These are phyloP conservation scores for Neoscytalidium dimidiatum DNA, from an alignment of 2,329 filamentous ascomycete species.

Conservation along the genomic window DNA sequence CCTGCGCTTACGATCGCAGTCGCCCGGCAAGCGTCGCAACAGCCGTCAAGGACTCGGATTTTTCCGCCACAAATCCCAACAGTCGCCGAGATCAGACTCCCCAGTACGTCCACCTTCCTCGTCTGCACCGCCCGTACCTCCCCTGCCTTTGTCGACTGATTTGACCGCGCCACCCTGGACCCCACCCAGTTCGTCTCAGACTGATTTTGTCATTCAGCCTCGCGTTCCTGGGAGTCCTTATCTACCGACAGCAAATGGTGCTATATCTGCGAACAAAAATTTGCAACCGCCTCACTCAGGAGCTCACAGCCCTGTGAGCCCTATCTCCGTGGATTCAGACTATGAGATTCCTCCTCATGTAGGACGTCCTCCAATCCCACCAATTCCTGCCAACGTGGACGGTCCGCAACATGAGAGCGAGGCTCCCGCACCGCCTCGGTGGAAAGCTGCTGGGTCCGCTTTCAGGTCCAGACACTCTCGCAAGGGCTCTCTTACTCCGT, in stretches of 20 bases:
- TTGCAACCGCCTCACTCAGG: conserved; percentile 13
- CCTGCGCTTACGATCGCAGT: conserved; percentile 20
- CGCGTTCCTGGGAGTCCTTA: conserved; percentile 9
- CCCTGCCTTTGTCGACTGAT: not conserved
- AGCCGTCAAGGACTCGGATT: conserved; percentile 18
- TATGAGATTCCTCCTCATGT: not conserved
- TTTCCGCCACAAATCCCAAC: conserved; percentile 5
- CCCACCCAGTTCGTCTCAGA: conserved; percentile 4
- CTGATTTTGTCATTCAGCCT: conserved; percentile 20
- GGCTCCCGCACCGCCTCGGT: conserved; percentile 2
- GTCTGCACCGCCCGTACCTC: conserved; percentile 7
- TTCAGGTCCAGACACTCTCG: conserved; percentile 6
- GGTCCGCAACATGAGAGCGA: not conserved
- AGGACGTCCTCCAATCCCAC: not conserved
- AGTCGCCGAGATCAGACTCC: conserved; percentile 18
- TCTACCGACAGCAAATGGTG: conserved; percentile 8
- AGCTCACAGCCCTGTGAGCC: conserved; percentile 7
- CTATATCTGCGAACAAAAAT: not conserved
- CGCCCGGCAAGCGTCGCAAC: conserved; percentile 19
- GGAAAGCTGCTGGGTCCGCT: conserved; percentile 8
- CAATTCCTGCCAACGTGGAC: conserved; percentile 1
- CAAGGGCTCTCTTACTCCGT: conserved; percentile 18
- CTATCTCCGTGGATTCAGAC: conserved; percentile 11
- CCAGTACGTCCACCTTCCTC: conserved; percentile 19
- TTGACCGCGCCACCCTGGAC: not conserved